A percentile compares a stretch with the other conserved stretches of the same genome.
These are phyloP conservation scores for Viola pubescens DNA, from an alignment of 441 rosid genomes.

Conservation along the genomic window DNA sequence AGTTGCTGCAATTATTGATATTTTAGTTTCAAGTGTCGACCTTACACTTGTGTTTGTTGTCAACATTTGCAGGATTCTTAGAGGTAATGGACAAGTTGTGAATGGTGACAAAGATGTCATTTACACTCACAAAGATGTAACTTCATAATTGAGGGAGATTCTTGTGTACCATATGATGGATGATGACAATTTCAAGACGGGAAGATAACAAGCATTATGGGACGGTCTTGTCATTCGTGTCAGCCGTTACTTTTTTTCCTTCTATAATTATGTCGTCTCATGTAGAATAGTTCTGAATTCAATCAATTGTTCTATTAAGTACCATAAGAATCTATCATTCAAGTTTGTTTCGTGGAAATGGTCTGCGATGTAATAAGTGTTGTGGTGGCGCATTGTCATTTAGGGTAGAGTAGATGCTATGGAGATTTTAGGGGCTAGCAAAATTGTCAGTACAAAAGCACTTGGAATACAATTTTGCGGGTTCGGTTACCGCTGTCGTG, in stretches of 20 bases:
- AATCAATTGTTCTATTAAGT: background rate
- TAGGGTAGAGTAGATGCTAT: too few relatives aligned
- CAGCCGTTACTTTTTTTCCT: background rate
- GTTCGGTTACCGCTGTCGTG: too few relatives aligned
- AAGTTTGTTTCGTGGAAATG: too few relatives aligned
- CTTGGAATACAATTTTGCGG: too few relatives aligned
- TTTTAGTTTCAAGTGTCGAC: background rate
- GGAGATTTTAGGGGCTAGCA: too few relatives aligned
- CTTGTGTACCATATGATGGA: background rate
- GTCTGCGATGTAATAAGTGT: too few relatives aligned
- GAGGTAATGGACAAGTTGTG: conserved; percentile 88
- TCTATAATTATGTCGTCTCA: background rate
- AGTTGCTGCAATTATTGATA: background rate
- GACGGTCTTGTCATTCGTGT: too few relatives aligned
- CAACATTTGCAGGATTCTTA: conserved; percentile 59
- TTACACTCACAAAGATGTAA: conserved; percentile 66
- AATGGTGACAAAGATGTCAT: conserved; percentile 73
- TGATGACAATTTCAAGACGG: background rate
- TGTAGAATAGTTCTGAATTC: background rate
- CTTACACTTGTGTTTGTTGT: background rate
- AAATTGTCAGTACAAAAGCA: too few relatives aligned
- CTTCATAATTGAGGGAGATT: conserved; percentile 15
- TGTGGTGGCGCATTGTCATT: too few relatives aligned
- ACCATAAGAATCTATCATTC: too few relatives aligned
- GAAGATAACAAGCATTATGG: too few relatives aligned